phyloP scores from a whole-genome alignment of 345 rosid genomes.

The Trapa bicornis region DNA sequence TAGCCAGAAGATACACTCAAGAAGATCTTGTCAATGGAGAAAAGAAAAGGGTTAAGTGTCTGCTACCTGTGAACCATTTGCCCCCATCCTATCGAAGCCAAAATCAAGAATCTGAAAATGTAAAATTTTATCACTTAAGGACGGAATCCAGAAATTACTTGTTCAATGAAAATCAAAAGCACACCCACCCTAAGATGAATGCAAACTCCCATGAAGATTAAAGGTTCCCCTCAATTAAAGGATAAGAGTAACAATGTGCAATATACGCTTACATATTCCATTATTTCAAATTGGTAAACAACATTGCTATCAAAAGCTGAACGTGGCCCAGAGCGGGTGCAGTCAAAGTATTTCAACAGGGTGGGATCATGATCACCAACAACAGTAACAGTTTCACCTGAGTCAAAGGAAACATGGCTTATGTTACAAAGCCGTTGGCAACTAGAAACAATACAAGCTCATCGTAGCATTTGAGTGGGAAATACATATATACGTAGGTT shows the following conservation, averaged over 20 bases:
- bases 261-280: constrained; percentile 66
- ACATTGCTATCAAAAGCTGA: constrained; percentile 84
- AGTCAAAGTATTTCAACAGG: constrained; percentile 75
- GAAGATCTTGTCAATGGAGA: neutral
- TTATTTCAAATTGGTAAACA: constrained; percentile 86
- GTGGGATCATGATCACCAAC: constrained; percentile 81
- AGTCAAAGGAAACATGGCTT: constrained; percentile 8
- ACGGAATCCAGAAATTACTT: neutral
- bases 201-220: neutral
- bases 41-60: neutral
- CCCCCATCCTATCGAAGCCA: constrained; percentile 87
- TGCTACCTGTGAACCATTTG: constrained; percentile 77
- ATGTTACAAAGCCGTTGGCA: neutral
- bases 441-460: neutral
- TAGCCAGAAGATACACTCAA: neutral
- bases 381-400: constrained; percentile 83
- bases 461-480: neutral
- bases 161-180: neutral
- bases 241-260: neutral
- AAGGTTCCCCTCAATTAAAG: neutral
- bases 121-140: neutral
- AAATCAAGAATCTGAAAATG: constrained; percentile 72
- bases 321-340: constrained; percentile 89
- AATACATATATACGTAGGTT: neutral
- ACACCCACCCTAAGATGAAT: neutral